Evolutionary conservation across 495 filamentous ascomycete species (phyloP), one percentile per base, ranked within the genome.

Genomic region (Penicillium coffeae): DNA sequence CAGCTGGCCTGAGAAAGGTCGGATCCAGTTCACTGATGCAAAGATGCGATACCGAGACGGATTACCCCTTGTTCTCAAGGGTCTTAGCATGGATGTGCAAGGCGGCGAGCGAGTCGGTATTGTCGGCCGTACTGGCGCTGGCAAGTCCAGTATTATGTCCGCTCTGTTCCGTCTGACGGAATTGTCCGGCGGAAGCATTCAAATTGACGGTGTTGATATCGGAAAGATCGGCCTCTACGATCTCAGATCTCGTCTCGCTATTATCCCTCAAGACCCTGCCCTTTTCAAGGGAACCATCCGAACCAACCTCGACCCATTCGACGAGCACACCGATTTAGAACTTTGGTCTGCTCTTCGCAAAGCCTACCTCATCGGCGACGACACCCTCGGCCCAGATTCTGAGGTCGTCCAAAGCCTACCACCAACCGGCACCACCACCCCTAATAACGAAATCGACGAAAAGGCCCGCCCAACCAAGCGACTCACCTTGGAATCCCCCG

Each of bases 231-330:
- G 92, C 3, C 79, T 96, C 0, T 81, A 89, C 27, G 89, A 95
- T 54, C 81, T 98, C 33, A 85, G 92, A 6, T 90, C 87, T 3
- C 82, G 90, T 5, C 77, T 98, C 0, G 87, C 92, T 20, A 96
- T 96, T 70, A 96, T 98, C 61, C 92, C 92, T 1, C 92, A 98
- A 65, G 92, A 96, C 60, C 92, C 92, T 1, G 95, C 93, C 0
- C 80, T 98, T 1, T 98, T 98, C 80, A 81, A 83, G 21, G 92
- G 92, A 35, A 95, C 92, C 0, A 83, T 98, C 7, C 82, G 93
- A 10, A 84, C 80, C 47, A 98, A 98, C 59, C 79, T 98, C 5
- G 92, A 96, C 59, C 92, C 92, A 0, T 96, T 96, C 71, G 76
- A 81, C 58, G 85, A 96, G 63, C 88, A 95, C 63, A 79, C 80